These are phyloP conservation scores for Cajanus cajan DNA, from an alignment of 306 rosid genomes.

Conservation along the genomic window DNA sequence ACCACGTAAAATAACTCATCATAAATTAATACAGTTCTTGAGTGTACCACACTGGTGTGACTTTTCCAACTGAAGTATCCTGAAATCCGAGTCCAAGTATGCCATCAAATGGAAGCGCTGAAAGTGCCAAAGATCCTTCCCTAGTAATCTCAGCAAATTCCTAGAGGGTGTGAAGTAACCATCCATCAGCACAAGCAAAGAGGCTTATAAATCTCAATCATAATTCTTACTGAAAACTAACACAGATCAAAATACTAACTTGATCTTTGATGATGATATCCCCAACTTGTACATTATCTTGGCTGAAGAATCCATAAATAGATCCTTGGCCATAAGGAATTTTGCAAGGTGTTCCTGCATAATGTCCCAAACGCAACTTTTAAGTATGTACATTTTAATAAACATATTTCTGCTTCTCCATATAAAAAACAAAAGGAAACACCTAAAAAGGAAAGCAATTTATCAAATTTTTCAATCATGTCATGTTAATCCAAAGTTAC, in stretches of 20 bases:
- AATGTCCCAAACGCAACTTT: slow-evolving; percentile 20
- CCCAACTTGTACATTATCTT: slow-evolving; percentile 49
- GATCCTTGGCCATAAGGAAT: slow-evolving; percentile 45
- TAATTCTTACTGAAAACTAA: slow-evolving; percentile 4
- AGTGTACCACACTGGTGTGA: slow-evolving; percentile 52
- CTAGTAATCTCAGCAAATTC: slow-evolving; percentile 44
- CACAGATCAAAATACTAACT: slow-evolving; percentile 22
- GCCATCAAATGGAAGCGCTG: slow-evolving; percentile 45
- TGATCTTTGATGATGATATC: slow-evolving; percentile 44
- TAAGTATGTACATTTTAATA: slow-evolving; percentile 2
- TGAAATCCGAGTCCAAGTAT: slow-evolving; percentile 55
- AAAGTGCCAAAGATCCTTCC: slow-evolving; percentile 38
- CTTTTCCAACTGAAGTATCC: slow-evolving; percentile 39
- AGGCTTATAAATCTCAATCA: slow-evolving; percentile 13
- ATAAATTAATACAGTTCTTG: not conserved
- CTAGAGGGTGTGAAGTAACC: slow-evolving; percentile 28
- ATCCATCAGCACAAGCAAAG: slow-evolving; percentile 5
- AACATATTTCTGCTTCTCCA: not conserved
- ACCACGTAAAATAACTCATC: too few relatives aligned
- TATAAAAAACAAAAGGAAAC: slow-evolving; percentile 7
- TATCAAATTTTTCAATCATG: not conserved
- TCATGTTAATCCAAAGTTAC: slow-evolving; percentile 27
- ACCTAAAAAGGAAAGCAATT: not conserved
- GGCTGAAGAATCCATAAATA: slow-evolving; percentile 50
- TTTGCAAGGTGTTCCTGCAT: slow-evolving; percentile 40